A percentile compares a stretch with the other conserved stretches of the same genome.
These are phyloP conservation scores for Magnaporthiopsis poae DNA, from an alignment of 2,329 filamentous ascomycete species.

Conservation along the genomic window DNA sequence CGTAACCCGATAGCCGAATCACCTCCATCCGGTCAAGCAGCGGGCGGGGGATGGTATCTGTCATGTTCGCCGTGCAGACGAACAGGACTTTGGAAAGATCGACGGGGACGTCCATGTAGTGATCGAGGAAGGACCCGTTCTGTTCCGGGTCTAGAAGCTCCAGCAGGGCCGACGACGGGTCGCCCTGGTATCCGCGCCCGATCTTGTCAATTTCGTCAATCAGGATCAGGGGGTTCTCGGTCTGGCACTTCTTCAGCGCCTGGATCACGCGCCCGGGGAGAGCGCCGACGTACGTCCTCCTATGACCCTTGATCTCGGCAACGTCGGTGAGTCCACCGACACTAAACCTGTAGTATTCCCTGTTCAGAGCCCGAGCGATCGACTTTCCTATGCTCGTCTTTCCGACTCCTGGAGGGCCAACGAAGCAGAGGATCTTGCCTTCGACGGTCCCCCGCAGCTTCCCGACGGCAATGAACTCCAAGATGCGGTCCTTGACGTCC, in stretches of 20 bases:
- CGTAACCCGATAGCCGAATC: constrained; percentile 90
- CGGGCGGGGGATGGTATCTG: constrained; percentile 89
- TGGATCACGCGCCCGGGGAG: constrained; percentile 94
- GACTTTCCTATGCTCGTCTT: constrained; percentile 99
- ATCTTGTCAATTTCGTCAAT: constrained; percentile 99
- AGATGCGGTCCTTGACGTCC: constrained; percentile 94
- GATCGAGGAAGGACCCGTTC: constrained; percentile 92
- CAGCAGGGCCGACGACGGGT: constrained; percentile 85
- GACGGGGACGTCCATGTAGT: constrained; percentile 97
- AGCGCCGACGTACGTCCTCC: constrained; percentile 91
- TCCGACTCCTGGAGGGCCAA: constrained; percentile 91
- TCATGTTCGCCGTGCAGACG: constrained; percentile 98
- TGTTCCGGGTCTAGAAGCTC: constrained; percentile 94
- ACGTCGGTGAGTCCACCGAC: constrained; percentile 95
- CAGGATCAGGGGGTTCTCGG: constrained; percentile 89
- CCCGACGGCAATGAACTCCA: constrained; percentile 96
- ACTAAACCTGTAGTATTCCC: constrained; percentile 96
- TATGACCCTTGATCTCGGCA: constrained; percentile 95
- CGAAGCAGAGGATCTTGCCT: constrained; percentile 95
- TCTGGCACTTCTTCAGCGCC: constrained; percentile 96
- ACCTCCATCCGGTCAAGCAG: constrained; percentile 95
- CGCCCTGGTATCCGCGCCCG: constrained; percentile 88
- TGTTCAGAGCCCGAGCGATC: constrained; percentile 84
- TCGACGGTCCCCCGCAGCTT: constrained; percentile 95
- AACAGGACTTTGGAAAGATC: constrained; percentile 96